Conservation (phyloP, 164 flowering plant species). For the Litsea cubeba region DNA sequence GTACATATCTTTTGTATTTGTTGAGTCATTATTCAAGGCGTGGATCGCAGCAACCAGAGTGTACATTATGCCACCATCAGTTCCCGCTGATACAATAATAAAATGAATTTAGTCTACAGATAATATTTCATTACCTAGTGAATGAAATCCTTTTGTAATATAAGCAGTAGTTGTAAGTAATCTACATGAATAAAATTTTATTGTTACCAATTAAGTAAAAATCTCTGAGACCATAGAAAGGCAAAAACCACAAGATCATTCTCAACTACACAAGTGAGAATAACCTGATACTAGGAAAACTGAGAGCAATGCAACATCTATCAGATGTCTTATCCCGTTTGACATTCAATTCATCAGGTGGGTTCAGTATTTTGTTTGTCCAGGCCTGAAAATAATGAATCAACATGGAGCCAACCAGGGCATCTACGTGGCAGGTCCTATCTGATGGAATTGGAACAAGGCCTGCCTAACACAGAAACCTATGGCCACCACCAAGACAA, state of each 20-base stretch:
- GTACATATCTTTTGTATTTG: constrained; percentile 50
- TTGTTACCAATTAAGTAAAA: not conserved
- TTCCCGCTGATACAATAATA: constrained; percentile 62
- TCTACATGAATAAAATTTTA: not conserved
- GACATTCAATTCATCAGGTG: not conserved
- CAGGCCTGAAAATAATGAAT: not conserved
- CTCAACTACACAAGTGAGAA: not conserved
- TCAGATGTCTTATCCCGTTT: not conserved
- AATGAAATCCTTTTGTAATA: not conserved
- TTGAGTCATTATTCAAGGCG: constrained; percentile 62
- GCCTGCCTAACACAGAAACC: not conserved
- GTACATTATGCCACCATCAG: constrained; percentile 38
- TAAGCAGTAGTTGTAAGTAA: not conserved
- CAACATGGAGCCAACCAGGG: not conserved
- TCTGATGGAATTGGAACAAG: not conserved
- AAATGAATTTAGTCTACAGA: not conserved
- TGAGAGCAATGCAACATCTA: not conserved
- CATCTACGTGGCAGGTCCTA: not conserved
- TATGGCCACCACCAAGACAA: not conserved
- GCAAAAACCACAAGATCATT: not conserved
- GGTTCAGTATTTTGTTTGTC: not conserved
- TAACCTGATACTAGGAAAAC: not conserved
- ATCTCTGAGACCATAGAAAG: not conserved
- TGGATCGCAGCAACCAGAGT: constrained; percentile 70
- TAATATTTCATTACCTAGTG: not conserved